Percentiles rank a stretch among this genome's conserved stretches.
These are phyloP conservation scores for Graphilbum ipis-grandicollis DNA, from an alignment of 2,329 filamentous ascomycete species.

Conservation along the genomic window DNA sequence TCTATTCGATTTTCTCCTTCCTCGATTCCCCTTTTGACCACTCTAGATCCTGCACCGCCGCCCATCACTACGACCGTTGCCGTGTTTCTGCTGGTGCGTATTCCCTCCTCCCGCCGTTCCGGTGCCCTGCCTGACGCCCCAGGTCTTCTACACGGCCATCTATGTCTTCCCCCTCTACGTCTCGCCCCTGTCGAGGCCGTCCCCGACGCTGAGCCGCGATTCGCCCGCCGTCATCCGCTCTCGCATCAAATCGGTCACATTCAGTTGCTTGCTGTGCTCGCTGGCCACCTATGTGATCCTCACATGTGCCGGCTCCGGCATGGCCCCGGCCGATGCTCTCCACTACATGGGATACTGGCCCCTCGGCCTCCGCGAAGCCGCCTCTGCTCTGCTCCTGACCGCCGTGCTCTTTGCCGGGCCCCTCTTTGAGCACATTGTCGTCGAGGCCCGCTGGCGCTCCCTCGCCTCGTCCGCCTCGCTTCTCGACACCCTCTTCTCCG, in stretches of 20 bases:
- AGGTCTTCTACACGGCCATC: conserved; percentile 68
- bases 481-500: conserved; percentile 42
- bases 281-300: conserved; percentile 51
- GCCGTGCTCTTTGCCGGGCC: conserved; percentile 68
- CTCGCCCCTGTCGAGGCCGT: conserved; percentile 62
- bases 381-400: conserved; percentile 51
- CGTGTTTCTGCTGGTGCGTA: conserved; percentile 16
- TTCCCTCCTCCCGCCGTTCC: conserved; percentile 4
- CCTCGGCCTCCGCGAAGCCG: conserved; percentile 44
- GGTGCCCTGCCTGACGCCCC: background rate
- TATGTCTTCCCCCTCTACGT: conserved; percentile 90
- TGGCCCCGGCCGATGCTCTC: conserved; percentile 27
- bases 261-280: conserved; percentile 56
- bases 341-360: conserved; percentile 73
- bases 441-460: conserved; percentile 58
- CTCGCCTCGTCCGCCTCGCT: conserved; percentile 16
- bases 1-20: background rate
- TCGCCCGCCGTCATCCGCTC: conserved; percentile 78
- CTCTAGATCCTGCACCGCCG: conserved; percentile 12
- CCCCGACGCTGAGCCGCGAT: conserved; percentile 64
- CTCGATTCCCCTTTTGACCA: too few relatives aligned
- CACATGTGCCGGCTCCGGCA: conserved; percentile 25
- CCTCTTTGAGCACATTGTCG: conserved; percentile 60
- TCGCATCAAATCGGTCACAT: conserved; percentile 61
- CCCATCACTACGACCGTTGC: conserved; percentile 22